Percentiles rank a stretch among this genome's conserved stretches.
These are phyloP conservation scores for Leccinum fuscescens DNA, from an alignment of 1,284 basidiomycete genomes.

Conservation along the genomic window DNA sequence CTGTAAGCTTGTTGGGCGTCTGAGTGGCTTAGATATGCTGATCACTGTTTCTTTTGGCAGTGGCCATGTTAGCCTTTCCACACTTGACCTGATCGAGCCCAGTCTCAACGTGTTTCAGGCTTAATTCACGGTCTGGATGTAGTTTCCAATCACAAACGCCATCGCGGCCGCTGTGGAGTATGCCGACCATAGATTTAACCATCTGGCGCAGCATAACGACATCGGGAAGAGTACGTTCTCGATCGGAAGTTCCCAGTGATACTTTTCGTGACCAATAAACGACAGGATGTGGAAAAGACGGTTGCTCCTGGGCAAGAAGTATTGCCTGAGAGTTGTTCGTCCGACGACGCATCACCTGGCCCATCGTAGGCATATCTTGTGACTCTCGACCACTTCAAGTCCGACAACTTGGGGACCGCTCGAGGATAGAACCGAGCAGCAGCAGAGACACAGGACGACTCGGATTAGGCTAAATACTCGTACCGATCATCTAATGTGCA, in stretches of 20 bases:
- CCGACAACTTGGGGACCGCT: not conserved
- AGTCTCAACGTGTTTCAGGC: slow-evolving; percentile 4
- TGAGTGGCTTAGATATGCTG: not conserved
- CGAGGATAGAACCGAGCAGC: not conserved
- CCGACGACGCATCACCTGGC: not conserved
- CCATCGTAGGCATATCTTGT: not conserved
- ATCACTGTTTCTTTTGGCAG: slow-evolving; percentile 3
- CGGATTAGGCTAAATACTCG: slow-evolving; percentile 1
- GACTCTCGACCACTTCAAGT: not conserved
- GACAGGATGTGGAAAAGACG: slow-evolving; percentile 11
- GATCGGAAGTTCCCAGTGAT: not conserved
- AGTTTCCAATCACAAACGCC: slow-evolving; percentile 2
- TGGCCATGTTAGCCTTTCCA: slow-evolving; percentile 16
- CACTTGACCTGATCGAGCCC: not conserved
- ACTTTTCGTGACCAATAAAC: slow-evolving; percentile 1
- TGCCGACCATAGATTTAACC: slow-evolving; percentile 10
- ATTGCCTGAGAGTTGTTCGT: not conserved
- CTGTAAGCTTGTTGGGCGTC: slow-evolving; percentile 5
- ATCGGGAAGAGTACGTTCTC: slow-evolving; percentile 14
- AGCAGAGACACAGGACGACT: not conserved
- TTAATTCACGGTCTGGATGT: slow-evolving; percentile 14
- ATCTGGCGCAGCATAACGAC: slow-evolving; percentile 30
- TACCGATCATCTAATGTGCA: not conserved
- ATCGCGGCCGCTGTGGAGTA: slow-evolving; percentile 8
- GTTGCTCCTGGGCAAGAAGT: not conserved